Base-by-base conservation (phyloP, 2,329 filamentous ascomycete genomes). In the Beauveria asiatica region DNA sequence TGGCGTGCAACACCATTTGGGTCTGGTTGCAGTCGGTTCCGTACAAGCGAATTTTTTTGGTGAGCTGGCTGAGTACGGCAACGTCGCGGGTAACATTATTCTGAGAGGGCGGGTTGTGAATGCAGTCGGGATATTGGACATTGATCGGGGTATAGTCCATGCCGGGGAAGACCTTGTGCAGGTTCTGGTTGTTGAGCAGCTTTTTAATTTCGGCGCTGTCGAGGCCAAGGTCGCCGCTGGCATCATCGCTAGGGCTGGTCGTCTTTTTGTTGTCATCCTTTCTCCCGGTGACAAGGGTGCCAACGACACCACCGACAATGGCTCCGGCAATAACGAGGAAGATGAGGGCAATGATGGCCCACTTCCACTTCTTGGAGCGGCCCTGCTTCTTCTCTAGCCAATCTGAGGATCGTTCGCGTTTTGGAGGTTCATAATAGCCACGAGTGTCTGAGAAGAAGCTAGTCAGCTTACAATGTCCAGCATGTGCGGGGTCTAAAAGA, bases 1-100 rank as follows among this genome's bases (percentile, higher is more conserved):
- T 87, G 21, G 92, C 87, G 67, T 94, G 87, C 9, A 97, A 78
- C 1, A 95, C 84, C 89, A 97, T 94, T 73, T 96, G 84, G 0
- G 93, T 97, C 74, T 97, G 93, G 74, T 97, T 97, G 80, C 93
- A 97, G 75, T 97, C 93, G 13, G 91, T 97, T 54, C 93, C 93
- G 71, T 97, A 97, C 1, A 97, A 80, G 8, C 93, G 87, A 52
- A 97, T 83, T 3, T 86, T 87, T 70, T 96, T 92, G 62, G 92
- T 96, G 48, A 97, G 79, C 71, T 96, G 92, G 13, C 89, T 92
- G 56, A 97, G 84, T 10, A 97, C 87, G 1, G 94, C 93, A 61
- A 97, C 78, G 70, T 97, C 93, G 57, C 90, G 85, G 0, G 94
- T 97, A 65, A 97, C 81, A 70, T 97, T 97, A 76, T 97, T 96